phyloP scores from a whole-genome alignment of 371 early-diverging fungal genomes.

The Apophysomyces variabilis region DNA sequence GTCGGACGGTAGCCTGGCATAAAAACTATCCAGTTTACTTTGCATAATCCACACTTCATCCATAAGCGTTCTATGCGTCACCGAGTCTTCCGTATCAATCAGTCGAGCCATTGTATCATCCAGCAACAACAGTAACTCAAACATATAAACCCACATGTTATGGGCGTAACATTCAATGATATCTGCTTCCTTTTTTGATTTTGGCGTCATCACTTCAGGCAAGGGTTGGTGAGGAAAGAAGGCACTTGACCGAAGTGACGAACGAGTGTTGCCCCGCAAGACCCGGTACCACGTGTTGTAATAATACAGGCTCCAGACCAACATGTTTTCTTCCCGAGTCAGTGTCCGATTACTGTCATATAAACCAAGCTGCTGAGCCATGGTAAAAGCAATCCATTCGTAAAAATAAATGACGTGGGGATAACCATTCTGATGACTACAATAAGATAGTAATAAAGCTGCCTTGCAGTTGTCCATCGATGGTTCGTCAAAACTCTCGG shows the following conservation, averaged over 20 bases:
- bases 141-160: constrained; percentile 21
- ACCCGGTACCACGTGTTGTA: constrained; percentile 43
- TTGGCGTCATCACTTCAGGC: constrained; percentile 13
- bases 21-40: constrained; percentile 15
- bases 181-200: constrained; percentile 16
- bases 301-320: constrained; percentile 49
- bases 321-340: constrained; percentile 30
- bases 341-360: constrained; percentile 30
- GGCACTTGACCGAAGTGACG: constrained; percentile 21
- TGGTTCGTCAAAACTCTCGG: constrained; percentile 51
- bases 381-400: constrained; percentile 49
- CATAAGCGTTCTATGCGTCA: constrained; percentile 8
- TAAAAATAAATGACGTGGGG: constrained; percentile 38
- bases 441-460: constrained; percentile 46
- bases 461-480: constrained; percentile 43
- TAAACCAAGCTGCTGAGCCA: constrained; percentile 49
- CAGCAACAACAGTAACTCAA: constrained; percentile 22
- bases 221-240: constrained; percentile 30
- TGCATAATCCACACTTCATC: constrained; percentile 9
- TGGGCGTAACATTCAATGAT: constrained; percentile 36
- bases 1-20: constrained; percentile 18
- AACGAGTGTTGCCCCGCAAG: constrained; percentile 30
- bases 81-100: constrained; percentile 14
- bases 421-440: constrained; percentile 50
- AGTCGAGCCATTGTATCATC: constrained; percentile 25